Evolutionary conservation across 768 basidiomycete species (phyloP), one percentile per base, ranked within the genome.

Genomic region (Coprinellus micaceus): DNA sequence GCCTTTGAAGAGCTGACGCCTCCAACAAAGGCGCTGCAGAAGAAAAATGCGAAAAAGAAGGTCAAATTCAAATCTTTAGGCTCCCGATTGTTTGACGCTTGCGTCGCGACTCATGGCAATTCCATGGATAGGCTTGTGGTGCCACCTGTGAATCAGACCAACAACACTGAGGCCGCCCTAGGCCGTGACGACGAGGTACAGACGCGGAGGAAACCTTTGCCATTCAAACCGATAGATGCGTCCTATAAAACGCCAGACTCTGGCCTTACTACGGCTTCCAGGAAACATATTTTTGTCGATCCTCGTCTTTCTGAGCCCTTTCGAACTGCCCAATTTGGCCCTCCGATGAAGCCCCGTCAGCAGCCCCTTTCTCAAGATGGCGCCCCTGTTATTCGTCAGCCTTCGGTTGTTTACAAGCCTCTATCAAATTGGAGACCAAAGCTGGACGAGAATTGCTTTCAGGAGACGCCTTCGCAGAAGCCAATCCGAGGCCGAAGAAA

Each of bases 61-160:
- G 24, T 17, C 29, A 29, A n/a, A 4, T 36, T 37, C n/a, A 57
- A 57, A 25, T 52, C 56, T 24, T 30, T 57, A 17, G 56, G 56
- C 15, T 37, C 50, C 21, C 33, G 49, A 40, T 47, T 57, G 25
- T 57, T 57, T 19, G 56, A 57, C 17, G 56, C 56, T 12, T 41
- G 50, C n/a, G 56, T 52, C 2, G 30, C 56, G 5, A 57, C 56
- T 3, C 21, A 47, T 39, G 56, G 56, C 21, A n/a, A 39, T 6
- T 50, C 56, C 15, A 26, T 52, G 29, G 56, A 57, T 26, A 52
- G 41, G 21, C 51, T 57, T 2, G 56, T 57, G 12, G 33, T 57
- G 1, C 51, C 41, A 7, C 37, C 54, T 9, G 22, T 21, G 47
- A 7, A 10, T 26, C 4, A 11, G 12, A 15, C 9, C 10, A 11